Conservation (phyloP, 202 grass and related monocot genomes). For the Cymbopogon flexuosus region DNA sequence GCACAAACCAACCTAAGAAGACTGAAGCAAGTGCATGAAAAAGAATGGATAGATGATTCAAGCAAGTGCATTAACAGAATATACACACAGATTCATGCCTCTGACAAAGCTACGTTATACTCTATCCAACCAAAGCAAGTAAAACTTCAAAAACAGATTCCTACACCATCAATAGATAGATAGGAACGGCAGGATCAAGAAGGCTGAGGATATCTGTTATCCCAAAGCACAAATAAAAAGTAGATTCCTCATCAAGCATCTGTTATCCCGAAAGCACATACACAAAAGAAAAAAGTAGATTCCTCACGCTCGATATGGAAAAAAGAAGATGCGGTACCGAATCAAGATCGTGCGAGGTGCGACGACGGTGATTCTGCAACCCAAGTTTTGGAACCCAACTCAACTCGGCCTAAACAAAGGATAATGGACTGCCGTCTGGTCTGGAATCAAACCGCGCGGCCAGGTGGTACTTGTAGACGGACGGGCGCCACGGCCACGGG, state of each 20-base stretch:
- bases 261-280: background rate
- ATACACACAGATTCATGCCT: background rate
- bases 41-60: background rate
- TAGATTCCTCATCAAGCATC: background rate
- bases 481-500: background rate
- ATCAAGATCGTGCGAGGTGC: background rate
- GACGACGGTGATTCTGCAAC: background rate
- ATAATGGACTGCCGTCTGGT: background rate
- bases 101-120: background rate
- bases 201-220: background rate
- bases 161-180: background rate
- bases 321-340: background rate
- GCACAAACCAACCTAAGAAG: background rate
- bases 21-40: background rate
- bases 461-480: background rate
- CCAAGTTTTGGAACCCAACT: background rate
- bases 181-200: background rate
- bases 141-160: background rate
- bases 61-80: background rate
- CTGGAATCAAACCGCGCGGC: background rate
- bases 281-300: background rate
- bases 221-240: background rate
- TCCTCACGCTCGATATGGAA: background rate
- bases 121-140: background rate
- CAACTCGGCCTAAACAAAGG: background rate